These are phyloP conservation scores for Candida coleopterorum DNA, from an alignment of 805 yeast genomes.

Conservation along the genomic window DNA sequence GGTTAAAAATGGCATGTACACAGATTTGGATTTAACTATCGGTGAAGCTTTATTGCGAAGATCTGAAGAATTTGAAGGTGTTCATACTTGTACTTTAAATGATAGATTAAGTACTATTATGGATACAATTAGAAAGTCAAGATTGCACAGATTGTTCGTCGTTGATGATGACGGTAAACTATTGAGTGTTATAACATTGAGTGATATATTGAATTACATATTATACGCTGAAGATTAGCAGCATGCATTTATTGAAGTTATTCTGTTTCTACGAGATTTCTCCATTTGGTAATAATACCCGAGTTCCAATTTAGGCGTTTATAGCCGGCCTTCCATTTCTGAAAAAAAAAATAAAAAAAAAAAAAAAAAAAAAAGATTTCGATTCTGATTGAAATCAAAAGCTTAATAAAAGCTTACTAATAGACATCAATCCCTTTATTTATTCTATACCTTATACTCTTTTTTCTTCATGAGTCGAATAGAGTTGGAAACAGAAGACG, in stretches of 20 bases:
- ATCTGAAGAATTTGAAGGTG: conserved; percentile 96
- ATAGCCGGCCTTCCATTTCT: no score
- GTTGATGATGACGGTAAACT: conserved; percentile 80
- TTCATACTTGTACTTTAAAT: conserved; percentile 85
- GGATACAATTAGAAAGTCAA: conserved; percentile 87
- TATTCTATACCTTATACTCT: no score
- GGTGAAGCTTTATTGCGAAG: conserved; percentile 95
- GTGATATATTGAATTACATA: conserved; percentile 84
- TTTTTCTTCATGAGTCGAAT: no score
- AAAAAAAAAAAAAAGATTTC: no score
- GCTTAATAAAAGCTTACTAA: no score
- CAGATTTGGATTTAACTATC: conserved; percentile 83
- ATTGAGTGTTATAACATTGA: conserved; percentile 80
- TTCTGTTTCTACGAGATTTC: no score
- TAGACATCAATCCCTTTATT: no score
- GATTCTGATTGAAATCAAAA: no score
- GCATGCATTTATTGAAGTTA: no score
- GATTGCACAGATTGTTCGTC: conserved; percentile 87
- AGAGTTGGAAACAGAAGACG: not conserved
- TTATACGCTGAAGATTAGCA: conserved; percentile 52
- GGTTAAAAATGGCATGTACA: conserved; percentile 90
- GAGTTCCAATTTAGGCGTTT: no score
- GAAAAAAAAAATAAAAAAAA: no score
- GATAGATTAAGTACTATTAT: conserved; percentile 85
- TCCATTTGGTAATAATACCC: not conserved